Conservation (phyloP, 345 rosid species). For the Citrus sinensis region DNA sequence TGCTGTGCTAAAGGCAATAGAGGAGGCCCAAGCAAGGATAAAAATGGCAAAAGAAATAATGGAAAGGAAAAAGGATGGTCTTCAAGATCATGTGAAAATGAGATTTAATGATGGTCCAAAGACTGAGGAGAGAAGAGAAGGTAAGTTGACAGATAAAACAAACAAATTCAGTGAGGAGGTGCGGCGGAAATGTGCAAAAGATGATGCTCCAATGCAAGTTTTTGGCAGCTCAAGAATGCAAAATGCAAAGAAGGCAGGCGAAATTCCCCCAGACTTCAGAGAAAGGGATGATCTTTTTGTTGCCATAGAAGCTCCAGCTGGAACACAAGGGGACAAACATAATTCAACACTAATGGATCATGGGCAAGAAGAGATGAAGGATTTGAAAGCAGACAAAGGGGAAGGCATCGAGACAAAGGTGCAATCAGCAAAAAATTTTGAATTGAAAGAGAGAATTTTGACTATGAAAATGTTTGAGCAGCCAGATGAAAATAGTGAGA, state of each 20-base stretch:
- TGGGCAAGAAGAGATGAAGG: constrained; percentile 32
- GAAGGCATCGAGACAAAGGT: constrained; percentile 35
- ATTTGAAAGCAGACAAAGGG: constrained; percentile 27
- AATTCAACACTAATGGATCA: constrained; percentile 24
- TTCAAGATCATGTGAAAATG: constrained; percentile 33
- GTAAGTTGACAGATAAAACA: constrained; percentile 28
- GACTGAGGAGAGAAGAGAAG: constrained; percentile 28
- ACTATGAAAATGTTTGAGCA: constrained; percentile 23
- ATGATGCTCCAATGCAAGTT: constrained; percentile 23
- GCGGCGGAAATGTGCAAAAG: constrained; percentile 19
- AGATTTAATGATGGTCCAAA: constrained; percentile 31
- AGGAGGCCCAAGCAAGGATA: constrained; percentile 79
- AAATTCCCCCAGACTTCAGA: constrained; percentile 18
- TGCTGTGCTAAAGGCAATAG: constrained; percentile 80
- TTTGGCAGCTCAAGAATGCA: constrained; percentile 7
- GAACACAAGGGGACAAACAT: constrained; percentile 19
- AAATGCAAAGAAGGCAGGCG: constrained; percentile 16
- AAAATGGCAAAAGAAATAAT: constrained; percentile 69
- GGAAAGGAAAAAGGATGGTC: constrained; percentile 65
- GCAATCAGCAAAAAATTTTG: constrained; percentile 18
- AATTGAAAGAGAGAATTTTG: constrained; percentile 24
- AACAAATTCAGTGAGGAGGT: constrained; percentile 34
- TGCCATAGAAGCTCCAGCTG: constrained; percentile 21
- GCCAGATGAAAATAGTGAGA: constrained; percentile 29
- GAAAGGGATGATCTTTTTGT: constrained; percentile 15